Conservation (phyloP, 768 basidiomycete species). For the Tubosaeta sp. region DNA sequence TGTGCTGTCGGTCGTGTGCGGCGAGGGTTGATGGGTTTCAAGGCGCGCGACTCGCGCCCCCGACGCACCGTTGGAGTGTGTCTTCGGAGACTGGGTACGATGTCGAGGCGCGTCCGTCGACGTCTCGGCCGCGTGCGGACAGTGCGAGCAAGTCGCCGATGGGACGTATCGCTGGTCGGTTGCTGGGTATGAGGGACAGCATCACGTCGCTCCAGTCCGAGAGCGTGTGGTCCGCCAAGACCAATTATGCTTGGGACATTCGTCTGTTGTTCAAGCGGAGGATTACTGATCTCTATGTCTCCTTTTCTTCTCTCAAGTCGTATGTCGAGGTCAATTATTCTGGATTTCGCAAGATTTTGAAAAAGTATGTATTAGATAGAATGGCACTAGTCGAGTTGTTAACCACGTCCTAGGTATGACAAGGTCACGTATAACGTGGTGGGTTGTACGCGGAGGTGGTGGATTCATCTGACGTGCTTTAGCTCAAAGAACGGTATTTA, state of each 20-base stretch:
- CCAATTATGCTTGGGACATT: slow-evolving; percentile 80
- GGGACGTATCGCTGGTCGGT: slow-evolving; percentile 41
- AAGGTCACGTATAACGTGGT: slow-evolving; percentile 80
- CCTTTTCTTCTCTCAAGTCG: slow-evolving; percentile 69
- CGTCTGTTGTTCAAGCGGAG: slow-evolving; percentile 85
- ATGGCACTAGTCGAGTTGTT: not conserved
- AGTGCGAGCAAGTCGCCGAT: slow-evolving; percentile 34
- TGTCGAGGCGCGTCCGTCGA: slow-evolving; percentile 24
- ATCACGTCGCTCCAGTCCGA: slow-evolving; percentile 40
- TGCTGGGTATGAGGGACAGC: slow-evolving; percentile 51
- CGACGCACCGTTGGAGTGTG: slow-evolving; percentile 35
- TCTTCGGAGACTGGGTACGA: slow-evolving; percentile 45
- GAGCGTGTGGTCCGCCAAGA: slow-evolving; percentile 73
- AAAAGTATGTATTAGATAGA: slow-evolving; percentile 59
- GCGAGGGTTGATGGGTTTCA: not conserved
- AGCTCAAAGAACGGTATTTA: slow-evolving; percentile 79
- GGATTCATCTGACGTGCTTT: slow-evolving; percentile 1
- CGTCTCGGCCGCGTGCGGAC: slow-evolving; percentile 21
- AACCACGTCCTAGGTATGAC: slow-evolving; percentile 64
- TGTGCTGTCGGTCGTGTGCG: not conserved
- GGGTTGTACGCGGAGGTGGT: slow-evolving; percentile 3
- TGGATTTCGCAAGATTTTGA: slow-evolving; percentile 92
- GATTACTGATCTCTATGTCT: slow-evolving; percentile 79
- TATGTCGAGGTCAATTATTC: slow-evolving; percentile 92
- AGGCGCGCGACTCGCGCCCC: slow-evolving; percentile 9